phyloP scores from a whole-genome alignment of 768 basidiomycete species.

The Cyathus striatus region DNA sequence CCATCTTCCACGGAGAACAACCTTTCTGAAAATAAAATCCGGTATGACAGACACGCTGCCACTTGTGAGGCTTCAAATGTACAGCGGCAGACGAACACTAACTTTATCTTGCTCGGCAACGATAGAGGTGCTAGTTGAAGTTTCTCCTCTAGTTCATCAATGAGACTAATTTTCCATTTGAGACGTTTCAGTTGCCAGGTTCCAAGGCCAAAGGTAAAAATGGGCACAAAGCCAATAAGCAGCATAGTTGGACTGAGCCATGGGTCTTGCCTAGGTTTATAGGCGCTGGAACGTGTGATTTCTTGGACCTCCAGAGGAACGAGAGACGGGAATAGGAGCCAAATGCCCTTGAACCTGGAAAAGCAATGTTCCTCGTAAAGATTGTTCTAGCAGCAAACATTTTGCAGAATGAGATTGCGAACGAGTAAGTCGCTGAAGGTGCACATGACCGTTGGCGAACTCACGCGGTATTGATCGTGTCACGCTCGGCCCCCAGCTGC shows the following conservation, averaged over 20 bases:
- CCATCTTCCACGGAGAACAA: conserved; percentile 73
- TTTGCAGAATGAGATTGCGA: no score
- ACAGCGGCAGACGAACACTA: conserved; percentile 21
- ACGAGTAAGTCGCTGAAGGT: no score
- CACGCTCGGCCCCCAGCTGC: no score
- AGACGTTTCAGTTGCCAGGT: conserved; percentile 92
- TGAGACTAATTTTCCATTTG: conserved; percentile 91
- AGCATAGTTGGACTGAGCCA: conserved; percentile 69
- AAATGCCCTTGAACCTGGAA: no score
- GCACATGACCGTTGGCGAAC: no score
- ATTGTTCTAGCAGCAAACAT: no score
- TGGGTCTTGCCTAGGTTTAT: conserved; percentile 54
- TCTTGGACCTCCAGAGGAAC: no score
- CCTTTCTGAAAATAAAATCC: conserved; percentile 87
- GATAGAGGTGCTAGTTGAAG: conserved; percentile 71
- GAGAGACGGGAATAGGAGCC: no score
- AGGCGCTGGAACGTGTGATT: no score
- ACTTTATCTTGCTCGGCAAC: conserved; percentile 88
- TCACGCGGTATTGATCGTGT: no score
- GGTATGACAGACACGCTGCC: conserved; percentile 65
- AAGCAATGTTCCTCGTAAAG: no score
- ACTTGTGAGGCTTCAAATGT: conserved; percentile 3
- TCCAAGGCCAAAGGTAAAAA: conserved; percentile 87
- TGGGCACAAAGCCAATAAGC: conserved; percentile 78
- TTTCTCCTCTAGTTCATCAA: conserved; percentile 92